phyloP scores from a whole-genome alignment of 2,329 filamentous ascomycete species.

The Rachicladosporium sp. region DNA sequence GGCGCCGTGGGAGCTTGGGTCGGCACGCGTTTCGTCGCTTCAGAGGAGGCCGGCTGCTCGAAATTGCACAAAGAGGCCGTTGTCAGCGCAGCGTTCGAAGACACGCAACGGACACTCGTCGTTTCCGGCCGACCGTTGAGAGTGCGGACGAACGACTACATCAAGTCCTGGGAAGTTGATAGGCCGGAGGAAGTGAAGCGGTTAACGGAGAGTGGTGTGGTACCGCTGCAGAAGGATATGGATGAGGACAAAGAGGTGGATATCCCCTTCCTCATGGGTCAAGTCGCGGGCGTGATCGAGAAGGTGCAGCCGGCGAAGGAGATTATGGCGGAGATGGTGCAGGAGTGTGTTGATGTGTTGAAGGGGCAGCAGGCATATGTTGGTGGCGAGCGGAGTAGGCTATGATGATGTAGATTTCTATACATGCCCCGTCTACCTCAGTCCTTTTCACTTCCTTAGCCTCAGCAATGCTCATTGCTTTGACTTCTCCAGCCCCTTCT shows the following conservation, averaged over 20 bases:
- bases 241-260: slow-evolving; percentile 75
- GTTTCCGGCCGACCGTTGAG: slow-evolving; percentile 70
- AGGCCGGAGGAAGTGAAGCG: slow-evolving; percentile 61
- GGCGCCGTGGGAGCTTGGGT: slow-evolving; percentile 88
- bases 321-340: slow-evolving; percentile 87
- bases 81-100: slow-evolving; percentile 63
- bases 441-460: too few species aligned
- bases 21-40: slow-evolving; percentile 81
- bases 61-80: slow-evolving; percentile 75
- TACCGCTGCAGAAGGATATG: slow-evolving; percentile 72
- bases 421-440: too few species aligned
- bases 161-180: slow-evolving; percentile 61
- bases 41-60: slow-evolving; percentile 67
- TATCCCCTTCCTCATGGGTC: slow-evolving; percentile 82
- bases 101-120: slow-evolving; percentile 72
- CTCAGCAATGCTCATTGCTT: too few species aligned
- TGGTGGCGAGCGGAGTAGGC: slow-evolving; percentile 27
- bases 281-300: slow-evolving; percentile 68
- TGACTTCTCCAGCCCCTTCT: slow-evolving; percentile 26
- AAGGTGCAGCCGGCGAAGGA: slow-evolving; percentile 68
- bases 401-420: slow-evolving; percentile 20
- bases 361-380: slow-evolving; percentile 51
- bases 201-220: slow-evolving; percentile 63
- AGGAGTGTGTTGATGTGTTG: slow-evolving; percentile 58
- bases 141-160: slow-evolving; percentile 71